Evolutionary conservation across 2,329 filamentous ascomycete species (phyloP), one percentile per base, ranked within the genome.

Genomic region (Verticillium nubilum): DNA sequence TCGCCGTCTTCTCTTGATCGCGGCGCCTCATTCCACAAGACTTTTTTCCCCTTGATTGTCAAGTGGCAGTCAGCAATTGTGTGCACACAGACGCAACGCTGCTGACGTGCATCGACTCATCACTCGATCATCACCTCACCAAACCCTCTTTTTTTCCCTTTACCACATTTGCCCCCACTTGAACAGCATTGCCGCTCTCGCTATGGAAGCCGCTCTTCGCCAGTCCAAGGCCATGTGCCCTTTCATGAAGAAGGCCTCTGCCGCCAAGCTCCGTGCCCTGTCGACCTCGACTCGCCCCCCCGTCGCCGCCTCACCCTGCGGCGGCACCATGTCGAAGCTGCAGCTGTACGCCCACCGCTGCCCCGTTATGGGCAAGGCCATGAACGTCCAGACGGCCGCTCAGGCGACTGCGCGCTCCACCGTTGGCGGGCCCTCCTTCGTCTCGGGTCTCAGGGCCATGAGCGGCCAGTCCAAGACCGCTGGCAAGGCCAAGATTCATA

Each of bases 191-290:
- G 15, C n/a, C 25, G 26, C 27, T 19, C 5, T 33, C 66, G 73
- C 63, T 70, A 99, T 99, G 95, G 95, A 99, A 83, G 85, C 91
- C 70, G 87, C 97, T 69, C 87, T 98, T 70, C 92, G 92, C 76
- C 93, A 98, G 78, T 97, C 93, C 74, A 92, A 93, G 83, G 87
- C 90, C 73, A 90, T 99, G 88, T 99, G 95, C 79, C 95, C 95
- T 59, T 99, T 99, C 79, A 82, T 99, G 76, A 94, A 93, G 82
- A 91, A 93, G 78, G 94, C 95, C 35, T 94, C 93, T 37, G 92
- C 94, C 67, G 89, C 92, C 67, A 93, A 92, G 59, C 86, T 99
- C 64, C 93, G 95, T 67, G 90, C 93, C 61, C 85, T 99, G 71
- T 96, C 90, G 55, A 92, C 89, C 61, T 83, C 90, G 58, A 86